A percentile compares a stretch with the other conserved stretches of the same genome.
phyloP scores from a whole-genome alignment of 495 filamentous ascomycete species.

The Neurospora hispaniola region DNA sequence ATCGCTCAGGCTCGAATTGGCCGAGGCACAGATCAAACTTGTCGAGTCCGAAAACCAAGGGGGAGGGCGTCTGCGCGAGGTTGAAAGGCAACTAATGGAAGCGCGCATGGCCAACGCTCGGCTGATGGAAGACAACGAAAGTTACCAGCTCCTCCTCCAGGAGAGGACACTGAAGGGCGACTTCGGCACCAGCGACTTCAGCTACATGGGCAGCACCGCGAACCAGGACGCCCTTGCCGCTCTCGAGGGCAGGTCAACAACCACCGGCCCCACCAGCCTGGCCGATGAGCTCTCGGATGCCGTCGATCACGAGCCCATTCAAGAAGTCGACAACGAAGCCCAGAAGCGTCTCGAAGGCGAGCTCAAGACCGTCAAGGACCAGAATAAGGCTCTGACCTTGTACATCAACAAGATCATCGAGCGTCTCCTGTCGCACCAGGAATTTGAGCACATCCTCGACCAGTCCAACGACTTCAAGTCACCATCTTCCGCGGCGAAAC shows the following conservation, averaged over 20 bases:
- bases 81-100: constrained; percentile 81
- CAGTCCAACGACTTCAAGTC: constrained; percentile 50
- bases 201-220: constrained; percentile 50
- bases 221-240: constrained; percentile 48
- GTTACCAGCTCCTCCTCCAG: constrained; percentile 85
- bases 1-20: constrained; percentile 78
- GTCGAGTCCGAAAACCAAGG: constrained; percentile 90
- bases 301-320: constrained; percentile 39
- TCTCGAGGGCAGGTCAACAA: constrained; percentile 37
- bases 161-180: constrained; percentile 93
- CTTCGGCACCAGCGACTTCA: constrained; percentile 68
- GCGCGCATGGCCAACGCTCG: constrained; percentile 88
- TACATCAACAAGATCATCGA: constrained; percentile 99
- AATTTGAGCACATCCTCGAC: constrained; percentile 86
- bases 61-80: constrained; percentile 69
- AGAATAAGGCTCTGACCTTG: constrained; percentile 91
- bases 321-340: constrained; percentile 46
- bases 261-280: constrained; percentile 47
- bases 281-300: constrained; percentile 78
- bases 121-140: constrained; percentile 97
- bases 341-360: constrained; percentile 65
- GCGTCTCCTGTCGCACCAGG: constrained; percentile 83
- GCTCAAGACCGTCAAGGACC: constrained; percentile 71
- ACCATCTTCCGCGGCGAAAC: constrained; percentile 5
- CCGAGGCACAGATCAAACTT: constrained; percentile 89